Evolutionary conservation across 345 rosid genomes (phyloP), one percentile per base, ranked within the genome.

Genomic region (Bruguiera parviflora): DNA sequence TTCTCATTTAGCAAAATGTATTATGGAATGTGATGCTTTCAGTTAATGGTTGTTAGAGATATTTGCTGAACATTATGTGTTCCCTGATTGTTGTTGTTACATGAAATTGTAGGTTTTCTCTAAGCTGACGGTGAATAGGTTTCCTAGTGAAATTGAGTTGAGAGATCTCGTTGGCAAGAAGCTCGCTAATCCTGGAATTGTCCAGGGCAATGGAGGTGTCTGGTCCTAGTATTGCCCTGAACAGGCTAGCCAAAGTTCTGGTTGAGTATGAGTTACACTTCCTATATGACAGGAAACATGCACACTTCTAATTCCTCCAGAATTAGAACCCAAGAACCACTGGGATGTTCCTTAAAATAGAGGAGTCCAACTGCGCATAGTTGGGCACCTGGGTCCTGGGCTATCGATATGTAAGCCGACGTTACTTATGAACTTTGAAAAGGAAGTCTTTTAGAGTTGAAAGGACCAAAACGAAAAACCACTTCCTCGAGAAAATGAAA

Each of bases 101-200:
- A 16, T 58, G 65, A 37, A 39, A 33, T 39, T 57, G 65, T 58
- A 77, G 80, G 80, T 77, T 49, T 77, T 77, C 70, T 77, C 80
- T 27, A 71, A 77, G 73, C 61, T 77, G 58, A 28, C 35, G 58
- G 80, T 71, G 71, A 47, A 63, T 43, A 72, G 80, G 66, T 77
- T 77, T 49, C 80, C 80, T 25, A 73, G 73, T 57, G 80, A 77
- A 58, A 71, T 77, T 24, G 80, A 77, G 60, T 58, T 77, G 70
- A 71, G 73, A 64, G 73, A 77, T 57, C 68, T 77, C 56, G 67
- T 77, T 63, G 61, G 69, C 49, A 58, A 63, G 57, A 71, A 37
- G 63, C 80, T 77, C 27, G 53, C 55, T 56, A 43, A 35, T 27
- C 4, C 72, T 39, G 58, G 68, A 31, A 43, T 61, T 22, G 52